Conservation (phyloP, 345 rosid genomes). For the Pseudoturritis turrita region DNA sequence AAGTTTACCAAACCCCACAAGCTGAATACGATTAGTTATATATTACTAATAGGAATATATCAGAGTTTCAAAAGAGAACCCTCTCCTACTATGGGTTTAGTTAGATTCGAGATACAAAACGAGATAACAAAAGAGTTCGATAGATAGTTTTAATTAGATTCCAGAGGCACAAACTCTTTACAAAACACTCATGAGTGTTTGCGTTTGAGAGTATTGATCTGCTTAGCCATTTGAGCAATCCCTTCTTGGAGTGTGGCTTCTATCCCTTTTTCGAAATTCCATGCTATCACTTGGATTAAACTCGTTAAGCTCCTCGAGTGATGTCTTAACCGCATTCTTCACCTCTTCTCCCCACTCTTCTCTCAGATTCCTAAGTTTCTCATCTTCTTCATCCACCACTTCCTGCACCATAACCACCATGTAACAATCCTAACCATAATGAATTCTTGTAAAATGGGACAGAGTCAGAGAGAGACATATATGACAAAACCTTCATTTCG, state of each 20-base stretch:
- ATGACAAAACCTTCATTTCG: constrained; percentile 8
- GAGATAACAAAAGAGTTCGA: no score
- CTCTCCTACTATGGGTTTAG: no score
- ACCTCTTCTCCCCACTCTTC: constrained; percentile 62
- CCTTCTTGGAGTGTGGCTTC: constrained; percentile 85
- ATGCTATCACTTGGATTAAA: constrained; percentile 73
- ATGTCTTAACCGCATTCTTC: constrained; percentile 45
- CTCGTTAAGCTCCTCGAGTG: constrained; percentile 70
- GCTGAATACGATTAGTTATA: no score
- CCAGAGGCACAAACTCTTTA: no score
- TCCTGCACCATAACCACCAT: constrained; percentile 44
- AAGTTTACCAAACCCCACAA: no score
- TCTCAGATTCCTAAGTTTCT: constrained; percentile 45
- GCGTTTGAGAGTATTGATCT: constrained; percentile 45
- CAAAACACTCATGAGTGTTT: constrained; percentile 13
- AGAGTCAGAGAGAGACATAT: not conserved
- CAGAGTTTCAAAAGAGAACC: no score
- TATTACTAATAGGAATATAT: no score
- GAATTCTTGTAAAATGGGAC: not conserved
- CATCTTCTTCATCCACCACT: constrained; percentile 66
- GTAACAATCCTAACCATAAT: not conserved
- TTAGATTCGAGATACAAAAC: no score
- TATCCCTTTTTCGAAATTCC: constrained; percentile 60
- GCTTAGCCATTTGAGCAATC: constrained; percentile 36
- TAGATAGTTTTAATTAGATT: no score